phyloP scores from a whole-genome alignment of 2,329 filamentous ascomycete genomes.

The Trichoderma sp. region DNA sequence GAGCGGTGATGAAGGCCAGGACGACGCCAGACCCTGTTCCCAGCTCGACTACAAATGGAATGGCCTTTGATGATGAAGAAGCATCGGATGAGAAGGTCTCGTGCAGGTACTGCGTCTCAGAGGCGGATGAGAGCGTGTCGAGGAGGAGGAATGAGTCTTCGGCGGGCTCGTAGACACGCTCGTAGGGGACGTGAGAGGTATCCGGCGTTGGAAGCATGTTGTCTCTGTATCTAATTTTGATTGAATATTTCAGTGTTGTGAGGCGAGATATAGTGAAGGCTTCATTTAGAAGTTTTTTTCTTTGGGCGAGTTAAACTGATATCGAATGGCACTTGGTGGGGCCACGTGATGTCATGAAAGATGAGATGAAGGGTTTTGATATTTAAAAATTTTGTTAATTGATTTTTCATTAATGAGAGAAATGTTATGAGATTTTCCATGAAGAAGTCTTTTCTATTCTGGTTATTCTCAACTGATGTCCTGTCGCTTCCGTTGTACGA shows the following conservation, averaged over 20 bases:
- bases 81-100: constrained; percentile 57
- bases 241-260: background rate
- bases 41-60: constrained; percentile 73
- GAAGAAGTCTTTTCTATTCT: background rate
- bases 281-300: constrained; percentile 26
- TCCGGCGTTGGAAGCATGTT: constrained; percentile 90
- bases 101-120: constrained; percentile 71
- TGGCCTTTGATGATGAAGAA: background rate
- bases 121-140: constrained; percentile 78
- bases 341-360: constrained; percentile 34
- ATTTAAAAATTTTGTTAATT: no score
- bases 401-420: background rate
- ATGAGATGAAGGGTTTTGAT: background rate
- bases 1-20: constrained; percentile 82
- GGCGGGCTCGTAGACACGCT: constrained; percentile 89
- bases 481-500: background rate
- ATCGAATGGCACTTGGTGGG: constrained; percentile 29
- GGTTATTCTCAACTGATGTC: background rate
- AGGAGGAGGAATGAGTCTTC: constrained; percentile 95
- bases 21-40: constrained; percentile 93
- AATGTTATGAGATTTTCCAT: background rate
- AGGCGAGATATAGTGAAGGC: constrained; percentile 13
- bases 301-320: background rate
- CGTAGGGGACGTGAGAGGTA: constrained; percentile 87
- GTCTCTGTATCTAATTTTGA: background rate